Conservation (phyloP, 106 monocot species). For the Amphibolis antarctica region DNA sequence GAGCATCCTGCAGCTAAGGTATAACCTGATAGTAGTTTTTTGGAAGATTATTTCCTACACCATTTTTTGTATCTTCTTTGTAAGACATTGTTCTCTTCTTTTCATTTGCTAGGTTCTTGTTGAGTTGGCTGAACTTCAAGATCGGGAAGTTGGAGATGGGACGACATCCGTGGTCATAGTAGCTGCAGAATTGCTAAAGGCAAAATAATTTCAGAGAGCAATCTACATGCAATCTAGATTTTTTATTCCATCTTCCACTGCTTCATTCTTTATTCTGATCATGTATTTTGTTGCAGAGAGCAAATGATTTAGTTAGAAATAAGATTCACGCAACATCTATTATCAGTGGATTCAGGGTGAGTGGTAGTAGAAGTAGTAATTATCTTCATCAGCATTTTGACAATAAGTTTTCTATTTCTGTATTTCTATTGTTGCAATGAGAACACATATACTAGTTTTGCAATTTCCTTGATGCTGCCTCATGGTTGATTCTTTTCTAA, state of each 20-base stretch:
- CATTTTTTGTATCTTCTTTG: not conserved
- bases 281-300: slow-evolving; percentile 43
- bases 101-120: slow-evolving; percentile 66
- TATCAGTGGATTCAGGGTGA: slow-evolving; percentile 84
- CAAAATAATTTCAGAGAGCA: not conserved
- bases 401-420: no score
- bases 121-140: slow-evolving; percentile 97
- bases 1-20: slow-evolving; percentile 99
- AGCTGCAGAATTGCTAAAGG: slow-evolving; percentile 95
- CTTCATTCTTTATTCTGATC: not conserved
- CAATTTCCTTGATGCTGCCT: no score
- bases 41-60: not conserved
- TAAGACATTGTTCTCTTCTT: not conserved
- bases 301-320: slow-evolving; percentile 94
- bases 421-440: no score
- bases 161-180: slow-evolving; percentile 91
- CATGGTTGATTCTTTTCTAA: no score
- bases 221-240: not conserved
- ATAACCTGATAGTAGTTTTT: not conserved
- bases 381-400: no score
- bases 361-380: no score
- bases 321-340: slow-evolving; percentile 98
- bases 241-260: no score
- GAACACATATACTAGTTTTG: no score
- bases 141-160: slow-evolving; percentile 95